Evolutionary conservation across 345 rosid species (phyloP), one percentile per base, ranked within the genome.

Genomic region (Gossypium sturtianum): DNA sequence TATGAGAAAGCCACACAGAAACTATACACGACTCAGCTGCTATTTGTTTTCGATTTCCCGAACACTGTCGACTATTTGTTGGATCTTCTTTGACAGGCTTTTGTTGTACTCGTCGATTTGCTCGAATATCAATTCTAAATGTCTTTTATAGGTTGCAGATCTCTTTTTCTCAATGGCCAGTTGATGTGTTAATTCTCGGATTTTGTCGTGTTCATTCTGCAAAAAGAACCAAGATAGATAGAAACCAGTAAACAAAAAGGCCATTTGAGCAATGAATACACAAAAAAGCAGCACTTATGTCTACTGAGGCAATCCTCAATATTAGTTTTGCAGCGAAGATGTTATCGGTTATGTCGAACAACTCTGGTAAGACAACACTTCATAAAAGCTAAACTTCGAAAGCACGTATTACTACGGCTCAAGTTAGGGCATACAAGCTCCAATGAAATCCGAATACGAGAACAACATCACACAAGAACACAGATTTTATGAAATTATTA

Each of bases 111-210:
- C 89, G 65, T 93, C 99, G 22, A 95, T 95, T 73, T 93, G 97
- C 76, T 95, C 97, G 49, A 93, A 89, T 22, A 95, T 80, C 83
- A 95, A 78, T 74, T 95, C 99, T 29, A 95, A 86, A 76, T 95
- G 98, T 80, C 92, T 90, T 77, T 93, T 95, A 75, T 93, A 95
- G 3, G 93, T 89, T 15, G 97, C 90, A 1, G 97, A 84, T 77
- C 91, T 91, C 86, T 88, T 95, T 69, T 90, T 95, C 91, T 95
- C 99, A 2, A 84, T 76, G 8, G 93, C 91, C 78, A 95, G 85
- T 88, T 91, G 99, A 79, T 93, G 97, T 13, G 97, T 84, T 72
- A 95, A 83, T 65, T 95, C 99, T 82, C 93, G 87, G 56, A 95
- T 90, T 69, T 89, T 95, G 52, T 88, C 89, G 4, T 95, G 98